Conservation (phyloP, 805 yeast genomes). For the Candida pini region DNA sequence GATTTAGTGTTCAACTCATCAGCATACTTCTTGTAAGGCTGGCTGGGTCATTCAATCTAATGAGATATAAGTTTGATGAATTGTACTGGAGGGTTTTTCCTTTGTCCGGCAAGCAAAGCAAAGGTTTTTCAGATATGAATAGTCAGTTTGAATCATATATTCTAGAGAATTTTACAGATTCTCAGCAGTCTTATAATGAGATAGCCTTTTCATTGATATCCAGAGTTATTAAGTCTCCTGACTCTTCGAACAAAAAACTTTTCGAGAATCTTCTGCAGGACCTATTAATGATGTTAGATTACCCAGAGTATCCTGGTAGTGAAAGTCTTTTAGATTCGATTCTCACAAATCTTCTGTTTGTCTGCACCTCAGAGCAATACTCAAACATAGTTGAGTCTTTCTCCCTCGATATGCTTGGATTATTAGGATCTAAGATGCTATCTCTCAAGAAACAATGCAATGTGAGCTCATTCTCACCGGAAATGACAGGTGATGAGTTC, state of each 20-base stretch:
- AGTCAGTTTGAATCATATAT: conserved; percentile 7
- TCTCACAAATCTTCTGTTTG: conserved; percentile 35
- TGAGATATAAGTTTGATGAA: conserved; percentile 16
- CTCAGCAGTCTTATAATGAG: conserved; percentile 17
- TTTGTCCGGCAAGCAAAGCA: conserved; percentile 8
- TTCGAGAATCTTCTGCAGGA: conserved; percentile 57
- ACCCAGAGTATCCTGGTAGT: conserved; percentile 61
- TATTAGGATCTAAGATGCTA: conserved; percentile 48
- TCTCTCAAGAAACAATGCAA: conserved; percentile 22
- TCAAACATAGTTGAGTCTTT: conserved; percentile 41
- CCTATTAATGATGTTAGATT: conserved; percentile 39
- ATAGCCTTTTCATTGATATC: conserved; percentile 27
- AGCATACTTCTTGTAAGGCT: conserved; percentile 40
- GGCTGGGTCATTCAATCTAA: conserved; percentile 25
- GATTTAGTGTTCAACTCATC: conserved; percentile 43
- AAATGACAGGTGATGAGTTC: conserved; percentile 8
- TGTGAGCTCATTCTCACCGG: conserved; percentile 2
- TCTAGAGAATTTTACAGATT: conserved; percentile 5
- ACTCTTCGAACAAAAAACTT: conserved; percentile 27
- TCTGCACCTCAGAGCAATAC: conserved; percentile 34
- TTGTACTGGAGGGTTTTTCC: conserved; percentile 17
- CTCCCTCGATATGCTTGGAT: conserved; percentile 57
- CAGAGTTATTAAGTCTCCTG: conserved; percentile 29
- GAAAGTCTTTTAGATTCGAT: conserved; percentile 44
- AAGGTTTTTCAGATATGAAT: conserved; percentile 7